A percentile compares a stretch with the other conserved stretches of the same genome.
Evolutionary conservation across 371 early-diverging fungal genomes (phyloP).

Genomic region (Blakeslea trispora): DNA sequence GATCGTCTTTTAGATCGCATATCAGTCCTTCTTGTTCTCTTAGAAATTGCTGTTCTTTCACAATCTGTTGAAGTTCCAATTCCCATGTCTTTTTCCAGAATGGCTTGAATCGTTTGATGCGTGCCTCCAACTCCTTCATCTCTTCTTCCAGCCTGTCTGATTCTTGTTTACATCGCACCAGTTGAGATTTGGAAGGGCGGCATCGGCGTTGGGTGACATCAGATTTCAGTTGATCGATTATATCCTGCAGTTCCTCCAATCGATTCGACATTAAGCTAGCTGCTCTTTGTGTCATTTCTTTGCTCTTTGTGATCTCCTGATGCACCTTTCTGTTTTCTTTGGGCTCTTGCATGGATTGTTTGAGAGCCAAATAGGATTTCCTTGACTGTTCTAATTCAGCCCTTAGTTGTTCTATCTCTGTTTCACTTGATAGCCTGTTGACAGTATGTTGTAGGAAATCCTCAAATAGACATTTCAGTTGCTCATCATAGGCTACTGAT

Average conservation of each 20-base stretch:
- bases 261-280: conserved; percentile 55
- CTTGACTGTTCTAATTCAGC: too few species aligned
- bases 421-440: background rate
- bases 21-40: conserved; percentile 74
- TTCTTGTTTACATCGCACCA: conserved; percentile 56
- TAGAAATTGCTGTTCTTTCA: conserved; percentile 76
- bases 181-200: conserved; percentile 57
- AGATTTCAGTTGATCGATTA: conserved; percentile 73
- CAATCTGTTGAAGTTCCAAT: conserved; percentile 73
- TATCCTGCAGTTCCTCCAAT: conserved; percentile 69
- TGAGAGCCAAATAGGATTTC: too few species aligned
- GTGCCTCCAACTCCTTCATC: conserved; percentile 46
- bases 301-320: conserved; percentile 59
- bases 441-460: conserved; percentile 4
- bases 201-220: conserved; percentile 76
- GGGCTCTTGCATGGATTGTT: conserved; percentile 26
- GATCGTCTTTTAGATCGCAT: conserved; percentile 67
- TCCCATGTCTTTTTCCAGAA: conserved; percentile 85
- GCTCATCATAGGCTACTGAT: background rate
- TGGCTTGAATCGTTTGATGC: conserved; percentile 59
- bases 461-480: conserved; percentile 10
- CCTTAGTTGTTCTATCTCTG: background rate
- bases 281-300: conserved; percentile 57
- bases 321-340: conserved; percentile 40
- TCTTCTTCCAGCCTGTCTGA: conserved; percentile 46